Conservation (phyloP, 768 basidiomycete genomes). For the Pulveroboletus frians region DNA sequence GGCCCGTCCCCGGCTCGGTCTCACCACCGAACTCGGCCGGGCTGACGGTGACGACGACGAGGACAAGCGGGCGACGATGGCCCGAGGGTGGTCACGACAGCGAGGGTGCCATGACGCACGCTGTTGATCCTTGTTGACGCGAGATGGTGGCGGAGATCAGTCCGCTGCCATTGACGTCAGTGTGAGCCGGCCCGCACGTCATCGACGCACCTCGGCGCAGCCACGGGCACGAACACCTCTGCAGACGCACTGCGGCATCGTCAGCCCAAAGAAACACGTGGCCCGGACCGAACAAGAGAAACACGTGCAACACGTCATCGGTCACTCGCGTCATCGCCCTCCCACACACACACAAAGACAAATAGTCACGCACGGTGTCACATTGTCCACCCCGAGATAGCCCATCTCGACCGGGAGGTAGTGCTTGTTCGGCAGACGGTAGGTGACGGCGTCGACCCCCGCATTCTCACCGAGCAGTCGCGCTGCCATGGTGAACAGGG, state of each 20-base stretch:
- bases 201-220: constrained; percentile 72
- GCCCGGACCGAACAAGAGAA: too few species aligned
- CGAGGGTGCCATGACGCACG: constrained; percentile 26
- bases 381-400: constrained; percentile 67
- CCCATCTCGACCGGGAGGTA: constrained; percentile 85
- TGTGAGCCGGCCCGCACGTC: constrained; percentile 17
- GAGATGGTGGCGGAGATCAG: constrained; percentile 59
- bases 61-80: too few species aligned
- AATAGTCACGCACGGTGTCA: constrained; percentile 49
- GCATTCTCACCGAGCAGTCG: constrained; percentile 63
- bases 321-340: constrained; percentile 19
- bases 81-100: constrained; percentile 37
- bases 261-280: too few species aligned
- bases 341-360: background rate
- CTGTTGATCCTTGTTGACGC: constrained; percentile 34
- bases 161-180: constrained; percentile 41
- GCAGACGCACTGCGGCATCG: constrained; percentile 51
- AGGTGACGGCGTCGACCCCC: constrained; percentile 55
- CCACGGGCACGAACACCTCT: constrained; percentile 83
- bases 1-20: too few species aligned
- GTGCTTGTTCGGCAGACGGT: constrained; percentile 89
- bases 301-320: too few species aligned
- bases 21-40: too few species aligned
- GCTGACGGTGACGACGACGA: too few species aligned
- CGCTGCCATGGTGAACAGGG: constrained; percentile 84